Base-by-base conservation (phyloP, 2,329 filamentous ascomycete genomes). In the Cryphonectria parasitica region DNA sequence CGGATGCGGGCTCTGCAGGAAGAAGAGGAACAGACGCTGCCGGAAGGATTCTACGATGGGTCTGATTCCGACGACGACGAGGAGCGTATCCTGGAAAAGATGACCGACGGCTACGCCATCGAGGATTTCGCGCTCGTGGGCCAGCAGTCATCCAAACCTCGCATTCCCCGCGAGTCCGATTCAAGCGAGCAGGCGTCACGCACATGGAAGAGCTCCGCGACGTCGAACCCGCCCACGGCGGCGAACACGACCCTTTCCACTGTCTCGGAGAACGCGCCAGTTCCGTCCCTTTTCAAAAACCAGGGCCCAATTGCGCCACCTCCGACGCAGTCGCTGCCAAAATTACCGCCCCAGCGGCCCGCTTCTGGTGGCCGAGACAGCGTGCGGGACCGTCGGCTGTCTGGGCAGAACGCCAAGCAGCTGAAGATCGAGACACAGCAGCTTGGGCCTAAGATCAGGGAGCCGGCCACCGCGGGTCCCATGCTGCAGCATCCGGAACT, bases 371-470 rank as follows among this genome's bases (percentile, higher is more conserved):
- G 76, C 1, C 75, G 75, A 19, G 81, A 81, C 75, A 85, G 89
- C 56, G 92, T 97, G 66, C 88, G 93, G 67, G 93, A 87, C 75
- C 88, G 95, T 72, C 88, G 95, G 73, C 82, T 97, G 43, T 97
- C 95, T 3, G 92, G 92, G 10, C 91, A 93, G 75, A 93, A 93
- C 75, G 83, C 88, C 19, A 95, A 92, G 78, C 92, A 95, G 76
- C 84, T 98, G 66, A 97, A 94, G 81, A 98, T 98, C 69, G 93
- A 98, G 79, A 98, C 94, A 0, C 75, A 78, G 11, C 80, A 80
- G 73, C 71, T 81, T n/a, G 74, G 72, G 60, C 77, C 74, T 31
- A 76, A 74, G 28, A 70, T 74, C 25, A 74, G 73, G 36, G 74
- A 73, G 25, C 75, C 76, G 13, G 73, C 75, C 13, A 71, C 75